These are phyloP conservation scores for Pelargonium cotyledonis DNA, from an alignment of 441 rosid species.

Conservation along the genomic window DNA sequence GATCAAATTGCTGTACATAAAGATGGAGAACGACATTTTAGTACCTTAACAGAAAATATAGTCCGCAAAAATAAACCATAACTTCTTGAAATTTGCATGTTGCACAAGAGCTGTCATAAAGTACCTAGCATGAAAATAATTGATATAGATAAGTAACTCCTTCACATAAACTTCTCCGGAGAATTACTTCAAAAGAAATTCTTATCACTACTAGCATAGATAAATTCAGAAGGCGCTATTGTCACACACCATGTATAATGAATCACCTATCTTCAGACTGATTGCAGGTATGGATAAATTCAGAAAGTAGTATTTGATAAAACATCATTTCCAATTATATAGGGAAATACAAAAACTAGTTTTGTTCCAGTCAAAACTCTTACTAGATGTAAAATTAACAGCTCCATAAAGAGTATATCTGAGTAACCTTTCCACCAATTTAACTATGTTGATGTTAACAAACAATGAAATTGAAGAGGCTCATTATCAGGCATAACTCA, in stretches of 20 bases:
- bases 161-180: background rate
- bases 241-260: background rate
- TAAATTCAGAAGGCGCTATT: background rate
- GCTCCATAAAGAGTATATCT: background rate
- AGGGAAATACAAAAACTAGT: background rate
- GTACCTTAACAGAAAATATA: slow-evolving; percentile 8
- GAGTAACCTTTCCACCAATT: slow-evolving; percentile 8
- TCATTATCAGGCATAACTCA: background rate
- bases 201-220: background rate
- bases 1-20: slow-evolving; percentile 72
- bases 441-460: background rate
- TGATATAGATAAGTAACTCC: background rate
- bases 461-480: background rate
- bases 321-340: background rate
- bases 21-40: slow-evolving; percentile 1
- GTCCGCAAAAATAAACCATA: background rate
- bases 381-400: background rate
- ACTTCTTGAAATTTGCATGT: background rate
- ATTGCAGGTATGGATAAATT: background rate
- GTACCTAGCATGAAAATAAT: background rate
- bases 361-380: background rate
- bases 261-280: background rate
- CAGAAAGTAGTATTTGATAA: background rate
- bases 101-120: background rate
- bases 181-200: background rate